phyloP scores from a whole-genome alignment of 2,329 filamentous ascomycete genomes.

The Ophiostoma montium region DNA sequence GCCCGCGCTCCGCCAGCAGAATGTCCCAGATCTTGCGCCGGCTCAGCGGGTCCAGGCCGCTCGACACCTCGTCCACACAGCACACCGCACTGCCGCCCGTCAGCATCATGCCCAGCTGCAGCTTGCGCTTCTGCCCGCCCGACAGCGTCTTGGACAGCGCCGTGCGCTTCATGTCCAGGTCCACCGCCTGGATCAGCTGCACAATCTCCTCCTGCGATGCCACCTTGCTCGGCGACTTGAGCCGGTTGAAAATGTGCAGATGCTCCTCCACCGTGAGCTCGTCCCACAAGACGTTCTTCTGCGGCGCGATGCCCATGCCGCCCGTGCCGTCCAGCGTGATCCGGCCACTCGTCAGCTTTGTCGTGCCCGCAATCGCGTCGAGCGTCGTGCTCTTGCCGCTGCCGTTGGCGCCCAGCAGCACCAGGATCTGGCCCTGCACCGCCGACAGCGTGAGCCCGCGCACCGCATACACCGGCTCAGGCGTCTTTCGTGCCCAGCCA shows the following conservation, averaged over 20 bases:
- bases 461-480: conserved; percentile 66
- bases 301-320: conserved; percentile 74
- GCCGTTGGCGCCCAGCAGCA: conserved; percentile 77
- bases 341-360: conserved; percentile 57
- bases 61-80: conserved; percentile 83
- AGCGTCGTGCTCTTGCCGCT: conserved; percentile 84
- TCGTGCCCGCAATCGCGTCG: conserved; percentile 74
- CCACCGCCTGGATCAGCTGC: conserved; percentile 54
- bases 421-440: conserved; percentile 67
- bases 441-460: conserved; percentile 58
- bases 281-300: conserved; percentile 91
- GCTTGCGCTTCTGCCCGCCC: conserved; percentile 81
- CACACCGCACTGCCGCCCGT: conserved; percentile 79
- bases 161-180: conserved; percentile 59
- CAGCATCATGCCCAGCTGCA: conserved; percentile 91
- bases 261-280: conserved; percentile 78
- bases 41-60: conserved; percentile 74
- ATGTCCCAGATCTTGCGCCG: conserved; percentile 92
- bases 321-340: conserved; percentile 68
- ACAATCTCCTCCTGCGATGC: conserved; percentile 46
- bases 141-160: conserved; percentile 66
- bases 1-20: conserved; percentile 67
- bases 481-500: conserved; percentile 30
- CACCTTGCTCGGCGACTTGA: conserved; percentile 50
- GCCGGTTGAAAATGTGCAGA: conserved; percentile 64